Evolutionary conservation across 1,139 yeast genomes (phyloP).

Genomic region (Geotrichum restrictum): DNA sequence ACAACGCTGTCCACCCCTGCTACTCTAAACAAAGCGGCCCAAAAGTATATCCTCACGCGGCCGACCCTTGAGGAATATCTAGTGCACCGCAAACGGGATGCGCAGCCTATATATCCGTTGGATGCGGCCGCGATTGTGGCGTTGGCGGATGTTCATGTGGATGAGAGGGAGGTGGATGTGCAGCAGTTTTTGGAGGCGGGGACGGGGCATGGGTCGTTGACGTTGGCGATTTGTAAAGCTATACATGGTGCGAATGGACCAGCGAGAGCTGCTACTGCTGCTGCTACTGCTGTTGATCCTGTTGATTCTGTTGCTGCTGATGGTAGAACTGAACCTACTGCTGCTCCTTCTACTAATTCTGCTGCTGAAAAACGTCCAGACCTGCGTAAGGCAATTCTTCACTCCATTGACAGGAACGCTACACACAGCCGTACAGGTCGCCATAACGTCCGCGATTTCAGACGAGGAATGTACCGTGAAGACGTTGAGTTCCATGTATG

Average conservation of each 20-base stretch:
- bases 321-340: too few species aligned
- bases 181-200: conserved; percentile 48
- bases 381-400: conserved; percentile 44
- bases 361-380: conserved; percentile 15
- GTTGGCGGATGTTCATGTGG: conserved; percentile 46
- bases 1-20: conserved; percentile 11
- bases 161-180: conserved; percentile 22
- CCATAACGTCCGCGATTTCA: conserved; percentile 39
- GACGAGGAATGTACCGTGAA: conserved; percentile 42
- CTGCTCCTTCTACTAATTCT: too few species aligned
- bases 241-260: conserved; percentile 45
- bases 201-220: conserved; percentile 51
- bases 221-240: conserved; percentile 43
- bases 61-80: conserved; percentile 48
- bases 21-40: conserved; percentile 6
- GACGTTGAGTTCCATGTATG: conserved; percentile 46
- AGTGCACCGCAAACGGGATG: conserved; percentile 41
- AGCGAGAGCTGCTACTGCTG: conserved; percentile 22
- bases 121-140: conserved; percentile 48
- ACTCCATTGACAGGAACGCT: conserved; percentile 43
- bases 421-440: conserved; percentile 42
- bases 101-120: conserved; percentile 48
- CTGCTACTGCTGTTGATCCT: conserved; percentile 26
- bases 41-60: conserved; percentile 35
- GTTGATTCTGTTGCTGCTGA: too few species aligned